Percentiles rank a stretch among this genome's conserved stretches.
phyloP scores from a whole-genome alignment of 768 basidiomycete genomes.

The Leccinum incarnatum region DNA sequence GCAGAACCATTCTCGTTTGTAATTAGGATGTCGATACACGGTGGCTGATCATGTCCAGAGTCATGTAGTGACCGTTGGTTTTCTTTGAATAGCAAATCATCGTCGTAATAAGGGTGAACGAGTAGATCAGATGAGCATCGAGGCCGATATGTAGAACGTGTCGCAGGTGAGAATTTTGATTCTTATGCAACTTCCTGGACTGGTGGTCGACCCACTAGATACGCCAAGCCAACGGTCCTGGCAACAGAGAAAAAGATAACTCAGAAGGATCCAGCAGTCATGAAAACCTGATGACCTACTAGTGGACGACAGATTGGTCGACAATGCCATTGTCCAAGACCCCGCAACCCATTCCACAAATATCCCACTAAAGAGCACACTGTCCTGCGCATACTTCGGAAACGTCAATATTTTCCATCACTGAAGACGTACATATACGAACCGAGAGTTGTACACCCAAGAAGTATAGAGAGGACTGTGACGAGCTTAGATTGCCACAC shows the following conservation, averaged over 20 bases:
- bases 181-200: conserved; percentile 11
- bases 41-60: conserved; percentile 34
- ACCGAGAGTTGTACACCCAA: conserved; percentile 30
- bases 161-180: conserved; percentile 7
- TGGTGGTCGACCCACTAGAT: conserved; percentile 30
- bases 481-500: conserved; percentile 29
- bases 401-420: background rate
- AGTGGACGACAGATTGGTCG: conserved; percentile 35
- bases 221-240: conserved; percentile 28
- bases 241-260: background rate
- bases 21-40: background rate
- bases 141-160: conserved; percentile 28
- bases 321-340: conserved; percentile 31
- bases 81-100: conserved; percentile 28
- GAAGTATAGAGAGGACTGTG: conserved; percentile 27
- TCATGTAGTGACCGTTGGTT: conserved; percentile 33
- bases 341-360: conserved; percentile 34
- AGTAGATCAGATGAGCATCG: conserved; percentile 39
- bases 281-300: conserved; percentile 13
- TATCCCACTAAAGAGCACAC: conserved; percentile 24
- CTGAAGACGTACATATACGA: background rate
- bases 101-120: conserved; percentile 31
- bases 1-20: background rate
- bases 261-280: background rate
- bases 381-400: conserved; percentile 20